Conservation (phyloP, 208 protist genomes). For the Wallacemonas sp. region DNA sequence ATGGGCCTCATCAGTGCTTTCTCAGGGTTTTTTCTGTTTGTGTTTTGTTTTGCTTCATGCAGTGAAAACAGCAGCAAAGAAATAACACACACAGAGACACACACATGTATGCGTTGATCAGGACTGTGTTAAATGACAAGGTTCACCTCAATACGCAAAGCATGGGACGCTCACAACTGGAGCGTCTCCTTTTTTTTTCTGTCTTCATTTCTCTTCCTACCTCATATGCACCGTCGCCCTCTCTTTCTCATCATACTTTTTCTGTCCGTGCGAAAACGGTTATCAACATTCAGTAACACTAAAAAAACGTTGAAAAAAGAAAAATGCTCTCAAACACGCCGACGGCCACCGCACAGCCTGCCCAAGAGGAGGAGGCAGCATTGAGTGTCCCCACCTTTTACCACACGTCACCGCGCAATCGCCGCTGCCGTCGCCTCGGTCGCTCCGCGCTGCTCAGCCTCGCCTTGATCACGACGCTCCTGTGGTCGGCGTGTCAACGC, state of each 20-base stretch:
- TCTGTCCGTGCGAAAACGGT: no score
- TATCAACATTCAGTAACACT: no score
- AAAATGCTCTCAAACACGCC: no score
- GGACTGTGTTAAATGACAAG: no score
- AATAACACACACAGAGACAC: not conserved
- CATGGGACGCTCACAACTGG: no score
- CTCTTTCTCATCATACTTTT: not conserved
- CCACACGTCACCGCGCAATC: not conserved
- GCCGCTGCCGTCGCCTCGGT: constrained; percentile 1
- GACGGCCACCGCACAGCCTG: no score
- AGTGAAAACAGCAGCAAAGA: not conserved
- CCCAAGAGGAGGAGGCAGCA: not conserved
- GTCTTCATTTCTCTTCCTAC: not conserved
- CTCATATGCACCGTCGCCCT: no score
- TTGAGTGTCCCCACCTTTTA: not conserved
- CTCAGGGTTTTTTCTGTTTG: not conserved
- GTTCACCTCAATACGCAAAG: no score
- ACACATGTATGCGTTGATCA: no score
- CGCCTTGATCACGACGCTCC: not conserved
- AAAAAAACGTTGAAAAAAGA: no score
- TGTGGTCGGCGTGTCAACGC: not conserved
- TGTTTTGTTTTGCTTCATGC: not conserved
- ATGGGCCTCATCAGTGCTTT: not conserved
- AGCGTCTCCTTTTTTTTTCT: no score
- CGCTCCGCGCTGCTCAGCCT: not conserved